phyloP scores from a whole-genome alignment of 495 filamentous ascomycete species.

The Hamigera avellanea region DNA sequence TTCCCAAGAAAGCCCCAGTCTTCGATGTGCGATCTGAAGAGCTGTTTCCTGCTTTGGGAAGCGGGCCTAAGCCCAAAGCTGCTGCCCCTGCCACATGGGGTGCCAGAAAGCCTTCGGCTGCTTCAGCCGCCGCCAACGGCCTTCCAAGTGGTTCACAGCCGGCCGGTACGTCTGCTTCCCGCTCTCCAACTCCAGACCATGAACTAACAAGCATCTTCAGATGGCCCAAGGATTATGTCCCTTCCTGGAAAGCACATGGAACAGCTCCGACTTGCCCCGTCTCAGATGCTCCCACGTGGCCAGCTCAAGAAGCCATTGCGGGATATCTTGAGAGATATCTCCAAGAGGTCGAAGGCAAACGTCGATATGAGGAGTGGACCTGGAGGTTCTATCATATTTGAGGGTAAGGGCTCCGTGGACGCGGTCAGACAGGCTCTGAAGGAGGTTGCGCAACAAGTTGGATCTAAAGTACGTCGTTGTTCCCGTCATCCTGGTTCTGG shows the following conservation, averaged over 20 bases:
- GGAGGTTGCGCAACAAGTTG: constrained; percentile 75
- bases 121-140: constrained; percentile 52
- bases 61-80: constrained; percentile 50
- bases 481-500: constrained; percentile 1
- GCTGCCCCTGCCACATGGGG: constrained; percentile 61
- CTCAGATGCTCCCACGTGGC: constrained; percentile 57
- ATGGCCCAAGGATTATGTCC: constrained; percentile 47
- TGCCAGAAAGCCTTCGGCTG: constrained; percentile 36
- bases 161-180: constrained; percentile 21
- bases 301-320: constrained; percentile 71
- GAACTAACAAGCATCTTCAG: constrained; percentile 7
- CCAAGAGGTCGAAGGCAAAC: constrained; percentile 73
- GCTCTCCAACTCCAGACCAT: neutral
- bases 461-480: constrained; percentile 53
- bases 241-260: constrained; percentile 73
- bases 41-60: constrained; percentile 78
- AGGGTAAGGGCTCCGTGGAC: constrained; percentile 67
- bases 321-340: constrained; percentile 80
- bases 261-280: constrained; percentile 55
- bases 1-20: constrained; percentile 29
- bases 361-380: constrained; percentile 62
- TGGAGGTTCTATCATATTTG: constrained; percentile 59
- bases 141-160: constrained; percentile 32
- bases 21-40: constrained; percentile 82
- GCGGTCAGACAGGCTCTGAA: constrained; percentile 71